Evolutionary conservation across 164 flowering plant genomes (phyloP).

Genomic region (Buxus sempervirens): DNA sequence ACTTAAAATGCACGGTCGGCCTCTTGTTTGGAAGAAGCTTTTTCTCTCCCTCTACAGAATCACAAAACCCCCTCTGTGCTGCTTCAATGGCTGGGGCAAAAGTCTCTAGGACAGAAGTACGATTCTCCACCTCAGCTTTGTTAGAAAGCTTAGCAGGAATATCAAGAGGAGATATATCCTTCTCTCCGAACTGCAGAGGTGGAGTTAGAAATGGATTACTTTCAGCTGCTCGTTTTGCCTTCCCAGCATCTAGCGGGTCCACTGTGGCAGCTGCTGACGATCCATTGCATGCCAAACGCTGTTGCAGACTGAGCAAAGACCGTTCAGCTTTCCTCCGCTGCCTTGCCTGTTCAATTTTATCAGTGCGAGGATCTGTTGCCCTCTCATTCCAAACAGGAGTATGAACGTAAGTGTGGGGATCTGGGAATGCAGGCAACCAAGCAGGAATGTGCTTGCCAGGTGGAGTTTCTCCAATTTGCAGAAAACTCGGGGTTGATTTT

Average conservation of each 20-base stretch:
- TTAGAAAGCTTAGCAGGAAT: slow-evolving; percentile 32
- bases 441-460: slow-evolving; percentile 60
- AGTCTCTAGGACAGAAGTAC: slow-evolving; percentile 52
- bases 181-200: slow-evolving; percentile 51
- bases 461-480: slow-evolving; percentile 63
- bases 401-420: slow-evolving; percentile 44
- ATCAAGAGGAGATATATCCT: slow-evolving; percentile 35
- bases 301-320: slow-evolving; percentile 86
- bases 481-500: slow-evolving; percentile 57
- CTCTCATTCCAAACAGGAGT: slow-evolving; percentile 86
- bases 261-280: slow-evolving; percentile 20
- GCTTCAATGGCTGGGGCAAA: slow-evolving; percentile 88
- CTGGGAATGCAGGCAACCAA: slow-evolving; percentile 73
- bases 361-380: slow-evolving; percentile 59
- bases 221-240: slow-evolving; percentile 19
- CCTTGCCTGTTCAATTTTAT: slow-evolving; percentile 75
- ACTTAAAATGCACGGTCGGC: slow-evolving; percentile 50
- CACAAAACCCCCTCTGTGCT: slow-evolving; percentile 37
- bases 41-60: slow-evolving; percentile 37
- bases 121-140: slow-evolving; percentile 24
- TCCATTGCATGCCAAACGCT: slow-evolving; percentile 53
- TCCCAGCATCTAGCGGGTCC: slow-evolving; percentile 14
- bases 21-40: slow-evolving; percentile 47
- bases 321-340: slow-evolving; percentile 89
- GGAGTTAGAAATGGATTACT: slow-evolving; percentile 47